These are phyloP conservation scores for Pseudocohnilembus persalinus DNA, from an alignment of 169 alveolate genomes.

Conservation along the genomic window DNA sequence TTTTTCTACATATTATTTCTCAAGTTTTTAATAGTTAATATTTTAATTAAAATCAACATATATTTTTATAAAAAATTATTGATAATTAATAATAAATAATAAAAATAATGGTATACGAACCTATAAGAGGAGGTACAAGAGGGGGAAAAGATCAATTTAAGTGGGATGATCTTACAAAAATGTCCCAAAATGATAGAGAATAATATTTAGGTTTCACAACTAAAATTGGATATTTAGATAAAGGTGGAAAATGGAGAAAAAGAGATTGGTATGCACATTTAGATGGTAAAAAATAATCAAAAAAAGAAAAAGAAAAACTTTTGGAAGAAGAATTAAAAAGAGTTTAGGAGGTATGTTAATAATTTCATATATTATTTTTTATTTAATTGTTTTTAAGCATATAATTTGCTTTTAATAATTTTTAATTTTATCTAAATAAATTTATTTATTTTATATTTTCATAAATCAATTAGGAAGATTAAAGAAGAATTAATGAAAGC, in stretches of 20 bases:
- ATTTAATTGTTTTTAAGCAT: neutral
- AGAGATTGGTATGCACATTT: constrained; percentile 82
- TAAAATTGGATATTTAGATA: constrained; percentile 80
- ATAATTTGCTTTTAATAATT: neutral
- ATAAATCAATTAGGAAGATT: constrained; percentile 20
- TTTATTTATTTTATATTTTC: too few relatives aligned
- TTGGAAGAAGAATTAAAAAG: constrained; percentile 55
- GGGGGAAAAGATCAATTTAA: constrained; percentile 87
- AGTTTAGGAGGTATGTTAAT: constrained; percentile 26
- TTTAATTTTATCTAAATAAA: too few relatives aligned
- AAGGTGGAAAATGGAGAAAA: constrained; percentile 88
- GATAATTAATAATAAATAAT: too few relatives aligned
- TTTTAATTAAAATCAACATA: too few relatives aligned
- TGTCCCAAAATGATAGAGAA: constrained; percentile 84
- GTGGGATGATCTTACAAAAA: constrained; percentile 83
- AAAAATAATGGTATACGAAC: too few relatives aligned
- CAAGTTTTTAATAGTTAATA: too few relatives aligned
- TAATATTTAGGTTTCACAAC: constrained; percentile 84
- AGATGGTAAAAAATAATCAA: constrained; percentile 49
- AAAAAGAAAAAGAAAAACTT: constrained; percentile 24
- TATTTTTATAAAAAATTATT: too few relatives aligned
- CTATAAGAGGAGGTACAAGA: constrained; percentile 82
- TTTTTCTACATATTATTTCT: too few relatives aligned
- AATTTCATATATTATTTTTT: neutral
- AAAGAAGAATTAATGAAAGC: constrained; percentile 32